phyloP scores from a whole-genome alignment of 805 yeast species.

The Grigorovia yakushimaensis region DNA sequence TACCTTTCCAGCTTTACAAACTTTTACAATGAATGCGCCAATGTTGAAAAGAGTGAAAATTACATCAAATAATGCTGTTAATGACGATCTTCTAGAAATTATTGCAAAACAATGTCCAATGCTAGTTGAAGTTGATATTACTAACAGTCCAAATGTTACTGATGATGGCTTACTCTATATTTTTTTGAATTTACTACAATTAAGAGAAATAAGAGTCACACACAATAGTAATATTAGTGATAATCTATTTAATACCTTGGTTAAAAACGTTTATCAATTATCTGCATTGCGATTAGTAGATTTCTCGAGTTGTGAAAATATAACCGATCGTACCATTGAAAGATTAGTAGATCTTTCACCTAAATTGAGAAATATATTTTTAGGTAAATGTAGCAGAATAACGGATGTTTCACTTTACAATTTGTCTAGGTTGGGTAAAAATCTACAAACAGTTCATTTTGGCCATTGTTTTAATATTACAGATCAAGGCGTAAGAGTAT shows the following conservation, averaged over 20 bases:
- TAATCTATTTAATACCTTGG: conserved; percentile 38
- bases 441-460: conserved; percentile 79
- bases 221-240: conserved; percentile 63
- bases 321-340: conserved; percentile 72
- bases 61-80: conserved; percentile 57
- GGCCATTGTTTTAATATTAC: conserved; percentile 92
- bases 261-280: conserved; percentile 29
- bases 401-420: conserved; percentile 73
- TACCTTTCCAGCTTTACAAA: conserved; percentile 51
- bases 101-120: conserved; percentile 66
- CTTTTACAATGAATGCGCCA: conserved; percentile 54
- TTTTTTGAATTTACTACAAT: conserved; percentile 52
- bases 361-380: conserved; percentile 71
- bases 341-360: conserved; percentile 71
- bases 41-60: conserved; percentile 75
- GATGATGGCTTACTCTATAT: conserved; percentile 50
- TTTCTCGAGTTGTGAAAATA: conserved; percentile 70
- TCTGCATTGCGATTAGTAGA: conserved; percentile 72
- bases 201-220: conserved; percentile 78
- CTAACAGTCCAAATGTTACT: conserved; percentile 65
- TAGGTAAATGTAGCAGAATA: conserved; percentile 80
- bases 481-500: conserved; percentile 70
- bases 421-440: conserved; percentile 63
- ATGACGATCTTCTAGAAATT: conserved; percentile 50
- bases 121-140: conserved; percentile 83